Evolutionary conservation across 306 rosid genomes (phyloP), one percentile per base, ranked within the genome.

Genomic region (Prunus fruticosa): DNA sequence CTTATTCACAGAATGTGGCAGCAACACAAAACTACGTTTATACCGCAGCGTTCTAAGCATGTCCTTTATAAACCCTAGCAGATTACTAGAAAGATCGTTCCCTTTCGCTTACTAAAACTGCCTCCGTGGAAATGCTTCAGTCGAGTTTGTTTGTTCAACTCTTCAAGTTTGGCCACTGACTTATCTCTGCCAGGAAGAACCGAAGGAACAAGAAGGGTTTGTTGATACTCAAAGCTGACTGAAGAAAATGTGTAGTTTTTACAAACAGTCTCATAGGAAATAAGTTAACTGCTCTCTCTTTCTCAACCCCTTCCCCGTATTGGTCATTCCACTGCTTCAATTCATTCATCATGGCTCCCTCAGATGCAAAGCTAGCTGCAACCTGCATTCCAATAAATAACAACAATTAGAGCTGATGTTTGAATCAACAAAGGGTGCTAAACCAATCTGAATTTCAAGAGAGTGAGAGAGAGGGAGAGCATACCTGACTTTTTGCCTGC

Each of bases 301-400:
- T 82, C 98, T 88, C 3, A 96, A 89, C 99, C 3, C 99, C 98
- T 87, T 92, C 98, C 23, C 99, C 98, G 6, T 87, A 96, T 73
- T 80, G 71, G 2, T 96, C 91, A 54, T 91, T 96, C 99, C 99
- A 96, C 79, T 91, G 98, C 83, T 85, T 88, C 88, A 96, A 81
- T 81, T 96, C 99, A 25, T 76, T 47, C 99, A 96, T 96, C 78
- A 89, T 88, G 41, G 96, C 81, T 41, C 98, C 99, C 79, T 96
- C 98, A 1, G 91, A 60, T 27, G 99, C 83, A 82, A 89, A 91
- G 85, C 99, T 96, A 30, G 99, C 93, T 8, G 96, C 96, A 73
- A 91, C 96, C 97, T 95, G 79, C 47, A 65, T 19, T 79, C 25
- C 84, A 30, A 80, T 22, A 72, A 51, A 12, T 45, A 32, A 38